Evolutionary conservation across 1,284 basidiomycete genomes (phyloP), one percentile per base, ranked within the genome.

Genomic region (Peniophora sp.): DNA sequence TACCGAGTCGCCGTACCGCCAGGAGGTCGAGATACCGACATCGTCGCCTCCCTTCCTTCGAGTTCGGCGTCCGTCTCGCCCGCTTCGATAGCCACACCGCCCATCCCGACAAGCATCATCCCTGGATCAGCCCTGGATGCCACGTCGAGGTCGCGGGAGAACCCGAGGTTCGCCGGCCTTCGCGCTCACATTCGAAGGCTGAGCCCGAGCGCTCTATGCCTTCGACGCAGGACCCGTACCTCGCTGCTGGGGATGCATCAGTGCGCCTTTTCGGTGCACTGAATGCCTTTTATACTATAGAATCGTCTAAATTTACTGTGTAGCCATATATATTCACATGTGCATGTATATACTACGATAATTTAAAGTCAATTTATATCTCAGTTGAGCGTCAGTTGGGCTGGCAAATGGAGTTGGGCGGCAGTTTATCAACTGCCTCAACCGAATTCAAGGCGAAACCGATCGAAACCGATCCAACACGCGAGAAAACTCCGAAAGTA

Each of bases 41-140:
- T 34, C 52, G 10, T 38, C 39, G 52, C 56, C 74, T 23, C 68
- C 72, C 34, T 75, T 75, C 67, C 74, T 0, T 72, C 69, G 1
- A 74, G 70, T 55, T 74, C 76, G 1, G 69, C 66, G 0, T 72
- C 72, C 19, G 69, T 74, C 0, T 75, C 77, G 0, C 76, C 77
- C 2, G 75, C 78, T 2, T 78, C 76, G 2, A 73, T 75, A 0
- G 72, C 68, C 0, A 75, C 77, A 9, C 78, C 78, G 0, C 69
- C 71, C 8, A 80, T 78, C 1, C 78, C 78, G 0, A 62, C 69
- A 10, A 20, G 24, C 1, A 70, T 74, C n/a, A 65, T 66, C 56
- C 74, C 75, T 49, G n/a, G n/a, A n/a, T n/a, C n/a, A n/a, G n/a
- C n/a, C n/a, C n/a, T n/a, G 75, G 78, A 49, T 61, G 65, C 49